Conservation (phyloP, 2,329 filamentous ascomycete species). For the Talaromyces atroroseus region DNA sequence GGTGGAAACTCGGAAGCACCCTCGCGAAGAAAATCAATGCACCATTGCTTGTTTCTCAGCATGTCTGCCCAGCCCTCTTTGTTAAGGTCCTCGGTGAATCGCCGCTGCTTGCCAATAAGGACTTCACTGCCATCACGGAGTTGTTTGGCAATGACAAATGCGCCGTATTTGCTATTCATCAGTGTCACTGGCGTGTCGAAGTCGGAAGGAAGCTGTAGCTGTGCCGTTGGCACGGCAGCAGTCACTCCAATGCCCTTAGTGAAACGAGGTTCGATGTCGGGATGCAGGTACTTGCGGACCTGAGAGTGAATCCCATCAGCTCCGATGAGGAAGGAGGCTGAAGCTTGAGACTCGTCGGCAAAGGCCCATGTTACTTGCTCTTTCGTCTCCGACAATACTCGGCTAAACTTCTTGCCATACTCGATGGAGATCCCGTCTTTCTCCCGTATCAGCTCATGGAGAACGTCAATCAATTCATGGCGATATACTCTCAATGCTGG, state of each 20-base stretch:
- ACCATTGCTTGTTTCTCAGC: constrained; percentile 8
- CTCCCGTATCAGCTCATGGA: constrained; percentile 1
- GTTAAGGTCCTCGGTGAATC: constrained; percentile 1
- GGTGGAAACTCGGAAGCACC: constrained; percentile 22
- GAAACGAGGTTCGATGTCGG: constrained; percentile 46
- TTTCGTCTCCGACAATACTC: constrained; percentile 38
- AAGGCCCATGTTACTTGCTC: constrained; percentile 44
- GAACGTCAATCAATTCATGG: constrained; percentile 1
- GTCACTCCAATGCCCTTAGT: constrained; percentile 36
- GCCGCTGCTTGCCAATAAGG: constrained; percentile 31
- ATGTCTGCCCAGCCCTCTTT: constrained; percentile 26
- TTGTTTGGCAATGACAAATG: constrained; percentile 36
- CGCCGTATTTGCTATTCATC: constrained; percentile 27
- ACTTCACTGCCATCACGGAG: constrained; percentile 28
- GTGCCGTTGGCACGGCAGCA: constrained; percentile 11
- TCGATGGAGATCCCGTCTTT: constrained; percentile 34
- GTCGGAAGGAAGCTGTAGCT: constrained; percentile 2
- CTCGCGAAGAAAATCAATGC: constrained; percentile 19
- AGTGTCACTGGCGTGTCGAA: constrained; percentile 30
- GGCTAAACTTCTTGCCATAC: constrained; percentile 42
- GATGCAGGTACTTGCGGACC: constrained; percentile 49
- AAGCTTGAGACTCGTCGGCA: constrained; percentile 38
- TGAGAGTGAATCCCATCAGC: constrained; percentile 57
- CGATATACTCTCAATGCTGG: constrained; percentile 9
- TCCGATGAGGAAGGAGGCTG: constrained; percentile 47